Evolutionary conservation across 306 rosid genomes (phyloP), one percentile per base, ranked within the genome.

Genomic region (Pachyrhizus erosus): DNA sequence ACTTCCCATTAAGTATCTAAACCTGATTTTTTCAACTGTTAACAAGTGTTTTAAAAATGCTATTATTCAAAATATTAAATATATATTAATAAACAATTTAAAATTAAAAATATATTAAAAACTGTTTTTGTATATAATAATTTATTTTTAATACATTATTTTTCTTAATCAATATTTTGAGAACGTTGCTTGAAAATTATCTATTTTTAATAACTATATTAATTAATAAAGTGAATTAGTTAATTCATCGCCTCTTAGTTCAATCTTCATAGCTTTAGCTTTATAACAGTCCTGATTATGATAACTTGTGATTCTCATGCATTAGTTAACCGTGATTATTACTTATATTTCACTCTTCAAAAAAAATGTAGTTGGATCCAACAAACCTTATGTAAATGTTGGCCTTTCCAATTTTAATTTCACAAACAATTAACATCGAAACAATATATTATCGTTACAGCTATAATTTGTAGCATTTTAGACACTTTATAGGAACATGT

Each of bases 341-440:
- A 33, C 65, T 73, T 73, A 29, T n/a, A 34, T 51, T 52, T 73
- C 12, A 73, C 65, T 49, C 65, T 51, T 51, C 18, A 27, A 27
- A 17, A 43, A 43, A 26, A 27, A 26, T 70, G 15, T 3, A 3
- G 29, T 66, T 37, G 37, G 72, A 31, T 66, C 71, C 49, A 66
- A 61, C 40, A 61, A 34, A 29, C 42, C 27, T 4, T n/a, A 10
- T 37, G 73, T 10, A 67, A 67, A 20, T 11, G 51, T 11, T 66
- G 14, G 1, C 46, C 9, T 9, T 65, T 64, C 8, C 12, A 64
- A n/a, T 65, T 51, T 58, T 11, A 58, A 24, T 67, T 34, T 66
- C 26, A 9, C 18, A n/a, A 39, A 18, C 26, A 37, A 4, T 20
- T 37, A 34, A 66, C 33, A 2, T n/a, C 13, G 46, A 46, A 34